These are phyloP conservation scores for Populus deltoides DNA, from an alignment of 345 rosid species.

Conservation along the genomic window DNA sequence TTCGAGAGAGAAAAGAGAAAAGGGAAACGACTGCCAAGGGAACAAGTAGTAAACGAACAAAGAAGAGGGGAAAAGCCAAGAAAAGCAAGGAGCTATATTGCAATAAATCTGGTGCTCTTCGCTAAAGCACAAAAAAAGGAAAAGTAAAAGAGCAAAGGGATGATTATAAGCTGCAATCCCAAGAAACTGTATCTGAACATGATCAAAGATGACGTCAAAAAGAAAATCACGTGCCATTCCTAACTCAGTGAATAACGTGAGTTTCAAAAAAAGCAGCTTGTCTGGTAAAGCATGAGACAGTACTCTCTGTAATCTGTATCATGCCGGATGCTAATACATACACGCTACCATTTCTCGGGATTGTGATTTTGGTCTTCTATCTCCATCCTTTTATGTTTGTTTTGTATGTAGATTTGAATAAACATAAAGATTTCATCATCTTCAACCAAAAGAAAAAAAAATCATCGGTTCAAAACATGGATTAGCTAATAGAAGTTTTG, in stretches of 20 bases:
- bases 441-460: neutral
- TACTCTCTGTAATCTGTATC: constrained; percentile 75
- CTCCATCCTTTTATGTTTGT: constrained; percentile 18
- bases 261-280: constrained; percentile 23
- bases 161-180: constrained; percentile 42
- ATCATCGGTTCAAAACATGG: neutral
- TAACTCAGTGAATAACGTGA: neutral
- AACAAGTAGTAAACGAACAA: constrained; percentile 23
- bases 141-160: constrained; percentile 27
- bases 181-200: constrained; percentile 27
- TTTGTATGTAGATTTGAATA: neutral
- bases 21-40: neutral
- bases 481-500: no score
- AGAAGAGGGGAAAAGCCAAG: constrained; percentile 9
- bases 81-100: constrained; percentile 14
- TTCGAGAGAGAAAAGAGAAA: neutral
- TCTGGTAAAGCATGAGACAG: constrained; percentile 62
- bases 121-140: constrained; percentile 19
- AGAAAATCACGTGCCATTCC: constrained; percentile 42
- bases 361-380: constrained; percentile 26
- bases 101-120: constrained; percentile 8
- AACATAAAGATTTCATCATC: neutral
- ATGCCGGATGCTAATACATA: constrained; percentile 39
- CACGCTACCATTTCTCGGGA: constrained; percentile 37
- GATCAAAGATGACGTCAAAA: constrained; percentile 47